These are phyloP conservation scores for Russula vinacea DNA, from an alignment of 768 basidiomycete genomes.

Conservation along the genomic window DNA sequence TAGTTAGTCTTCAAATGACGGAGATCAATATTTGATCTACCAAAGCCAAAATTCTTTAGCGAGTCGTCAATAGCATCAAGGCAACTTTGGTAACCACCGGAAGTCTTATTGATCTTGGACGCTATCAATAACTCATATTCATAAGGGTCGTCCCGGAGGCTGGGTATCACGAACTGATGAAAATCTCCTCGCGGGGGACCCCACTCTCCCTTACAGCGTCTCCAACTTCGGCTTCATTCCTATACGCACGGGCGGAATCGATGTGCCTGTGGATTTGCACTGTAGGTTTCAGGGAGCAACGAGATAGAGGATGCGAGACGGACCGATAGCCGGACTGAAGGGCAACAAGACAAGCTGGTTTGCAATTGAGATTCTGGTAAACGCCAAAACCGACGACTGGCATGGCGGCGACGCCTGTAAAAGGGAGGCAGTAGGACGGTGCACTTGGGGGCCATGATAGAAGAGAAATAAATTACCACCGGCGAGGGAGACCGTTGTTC, in stretches of 20 bases:
- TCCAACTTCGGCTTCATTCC: conserved; percentile 61
- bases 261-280: conserved; percentile 49
- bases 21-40: neutral
- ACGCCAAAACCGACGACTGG: conserved; percentile 69
- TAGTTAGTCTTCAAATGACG: neutral
- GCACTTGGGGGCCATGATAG: conserved; percentile 33
- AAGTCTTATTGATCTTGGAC: conserved; percentile 28
- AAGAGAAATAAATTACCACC: conserved; percentile 29
- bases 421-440: neutral
- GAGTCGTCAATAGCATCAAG: conserved; percentile 18
- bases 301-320: conserved; percentile 2
- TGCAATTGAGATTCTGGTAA: conserved; percentile 60
- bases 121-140: too few relatives aligned
- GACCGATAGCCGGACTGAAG: conserved; percentile 65
- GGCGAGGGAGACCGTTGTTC: conserved; percentile 1
- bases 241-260: conserved; percentile 69
- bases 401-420: conserved; percentile 50
- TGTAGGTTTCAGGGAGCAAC: too few relatives aligned
- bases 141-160: too few relatives aligned
- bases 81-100: conserved; percentile 16
- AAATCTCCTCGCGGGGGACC: conserved; percentile 56
- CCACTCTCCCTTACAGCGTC: conserved; percentile 56
- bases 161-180: conserved; percentile 54
- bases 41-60: conserved; percentile 10
- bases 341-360: conserved; percentile 56